Percentiles rank a stretch among this genome's conserved stretches.
Evolutionary conservation across 176 grass and related monocot species (phyloP).

Genomic region (Poa pratensis): DNA sequence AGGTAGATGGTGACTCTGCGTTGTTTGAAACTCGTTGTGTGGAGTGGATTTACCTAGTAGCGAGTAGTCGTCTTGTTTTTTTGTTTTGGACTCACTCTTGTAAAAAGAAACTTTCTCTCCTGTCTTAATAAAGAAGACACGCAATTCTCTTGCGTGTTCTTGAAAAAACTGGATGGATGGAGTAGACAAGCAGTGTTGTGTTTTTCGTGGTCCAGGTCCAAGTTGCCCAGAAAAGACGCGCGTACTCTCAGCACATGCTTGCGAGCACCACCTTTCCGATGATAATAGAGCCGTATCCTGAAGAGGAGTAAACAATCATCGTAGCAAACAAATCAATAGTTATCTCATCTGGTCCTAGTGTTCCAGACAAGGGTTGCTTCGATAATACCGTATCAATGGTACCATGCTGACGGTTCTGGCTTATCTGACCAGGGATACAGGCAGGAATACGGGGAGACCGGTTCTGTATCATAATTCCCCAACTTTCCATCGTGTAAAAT

Average conservation of each 20-base stretch:
- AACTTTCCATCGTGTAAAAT: not conserved
- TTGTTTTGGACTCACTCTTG: no score
- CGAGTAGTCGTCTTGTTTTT: no score
- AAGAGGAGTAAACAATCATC: not conserved
- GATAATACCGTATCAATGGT: not conserved
- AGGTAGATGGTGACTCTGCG: not conserved
- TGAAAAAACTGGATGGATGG: constrained; percentile 30
- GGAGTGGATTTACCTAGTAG: no score
- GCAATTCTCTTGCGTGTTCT: no score
- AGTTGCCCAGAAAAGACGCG: constrained; percentile 21
- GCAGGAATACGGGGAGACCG: not conserved
- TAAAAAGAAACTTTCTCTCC: no score
- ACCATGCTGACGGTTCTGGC: not conserved
- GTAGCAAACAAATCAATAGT: not conserved
- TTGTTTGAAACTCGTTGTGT: not conserved
- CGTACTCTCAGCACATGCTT: constrained; percentile 23
- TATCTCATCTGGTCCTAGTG: not conserved
- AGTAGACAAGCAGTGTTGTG: not conserved
- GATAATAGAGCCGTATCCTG: not conserved
- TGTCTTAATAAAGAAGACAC: no score
- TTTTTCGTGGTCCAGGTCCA: constrained; percentile 37
- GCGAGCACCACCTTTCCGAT: not conserved
- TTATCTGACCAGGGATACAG: not conserved
- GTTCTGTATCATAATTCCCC: not conserved
- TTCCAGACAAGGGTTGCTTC: not conserved